Base-by-base conservation (phyloP, 257 asterid genomes). In the Apocynum venetum region DNA sequence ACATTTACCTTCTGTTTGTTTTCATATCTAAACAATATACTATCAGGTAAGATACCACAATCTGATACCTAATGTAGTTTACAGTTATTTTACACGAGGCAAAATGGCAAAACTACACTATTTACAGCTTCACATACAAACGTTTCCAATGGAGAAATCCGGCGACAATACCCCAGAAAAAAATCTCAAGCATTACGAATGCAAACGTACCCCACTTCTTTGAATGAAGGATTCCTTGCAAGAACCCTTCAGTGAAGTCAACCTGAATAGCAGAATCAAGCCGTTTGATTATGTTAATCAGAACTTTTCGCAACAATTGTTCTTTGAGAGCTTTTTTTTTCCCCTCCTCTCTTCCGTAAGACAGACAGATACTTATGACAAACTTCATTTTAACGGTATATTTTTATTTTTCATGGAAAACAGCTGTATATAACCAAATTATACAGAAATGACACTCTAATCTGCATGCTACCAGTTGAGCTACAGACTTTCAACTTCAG, bases 101-200 rank as follows among this genome's bases (percentile, higher is more conserved):
- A 11, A 76, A 48, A 25, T 43, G 59, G 31, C 63, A 53, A 13
- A 51, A 60, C 47, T 75, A 56, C 65, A 8, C 31, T 40, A 59
- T 76, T 88, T 77, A 90, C 31, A 92, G 73, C 76, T 88, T 91
- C 59, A 91, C 49, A 77, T 92, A 91, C n/a, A 88, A n/a, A 40
- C 82, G 88, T 82, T 91, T 91, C 85, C 75, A 69, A 83, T 92
- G 97, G 61, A 92, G 93, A 76, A 87, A 83, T 78, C 96, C 97
- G 51, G 97, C 87, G 59, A 88, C 83, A 20, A 74, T 80, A 74
- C 96, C 96, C 97, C 97, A 92, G 81, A 88, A 91, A 72, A 92
- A 77, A 81, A 92, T 91, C 90, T 92, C 97, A 11, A 91, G 74
- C 76, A 92, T 12, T 44, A 92, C 97, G 72, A 91, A 91, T 69